These are phyloP conservation scores for Komagataella populi DNA, from an alignment of 805 yeast species.

Conservation along the genomic window DNA sequence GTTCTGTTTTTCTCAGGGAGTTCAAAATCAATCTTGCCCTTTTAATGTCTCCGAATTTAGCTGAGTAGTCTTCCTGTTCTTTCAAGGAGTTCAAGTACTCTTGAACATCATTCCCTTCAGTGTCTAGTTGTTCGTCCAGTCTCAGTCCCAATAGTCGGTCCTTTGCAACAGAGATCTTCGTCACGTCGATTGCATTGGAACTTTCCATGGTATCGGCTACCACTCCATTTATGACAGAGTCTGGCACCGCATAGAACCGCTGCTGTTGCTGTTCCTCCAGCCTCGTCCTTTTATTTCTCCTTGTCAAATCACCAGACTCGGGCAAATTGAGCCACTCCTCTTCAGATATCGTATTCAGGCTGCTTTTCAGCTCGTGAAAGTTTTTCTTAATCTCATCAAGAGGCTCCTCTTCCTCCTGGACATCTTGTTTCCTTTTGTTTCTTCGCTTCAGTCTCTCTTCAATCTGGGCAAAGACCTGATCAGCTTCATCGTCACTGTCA, in stretches of 20 bases:
- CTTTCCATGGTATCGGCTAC: slow-evolving; percentile 19
- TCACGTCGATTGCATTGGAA: slow-evolving; percentile 15
- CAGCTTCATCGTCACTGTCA: slow-evolving; percentile 70
- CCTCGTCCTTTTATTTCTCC: slow-evolving; percentile 61
- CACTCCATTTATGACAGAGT: slow-evolving; percentile 35
- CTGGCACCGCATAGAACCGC: slow-evolving; percentile 77
- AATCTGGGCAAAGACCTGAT: slow-evolving; percentile 47
- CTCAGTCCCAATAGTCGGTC: slow-evolving; percentile 43
- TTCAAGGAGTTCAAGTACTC: slow-evolving; percentile 22
- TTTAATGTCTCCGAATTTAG: slow-evolving; percentile 35
- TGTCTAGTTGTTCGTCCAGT: slow-evolving; percentile 25
- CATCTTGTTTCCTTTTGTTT: slow-evolving; percentile 4
- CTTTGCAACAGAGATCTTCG: slow-evolving; percentile 48
- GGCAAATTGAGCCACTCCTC: slow-evolving; percentile 79
- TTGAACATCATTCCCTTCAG: slow-evolving; percentile 19
- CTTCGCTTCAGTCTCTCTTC: slow-evolving; percentile 36
- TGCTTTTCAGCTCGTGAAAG: slow-evolving; percentile 58
- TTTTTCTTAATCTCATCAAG: slow-evolving; percentile 28
- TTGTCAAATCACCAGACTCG: slow-evolving; percentile 80
- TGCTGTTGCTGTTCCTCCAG: slow-evolving; percentile 46
- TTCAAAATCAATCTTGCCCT: slow-evolving; percentile 46
- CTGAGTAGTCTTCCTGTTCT: slow-evolving; percentile 10
- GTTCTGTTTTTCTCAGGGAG: slow-evolving; percentile 62
- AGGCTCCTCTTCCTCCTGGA: slow-evolving; percentile 9
- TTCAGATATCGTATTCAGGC: slow-evolving; percentile 39